Evolutionary conservation across 2,329 filamentous ascomycete species (phyloP), one percentile per base, ranked within the genome.

Genomic region (Aspergillus eucalypticola): DNA sequence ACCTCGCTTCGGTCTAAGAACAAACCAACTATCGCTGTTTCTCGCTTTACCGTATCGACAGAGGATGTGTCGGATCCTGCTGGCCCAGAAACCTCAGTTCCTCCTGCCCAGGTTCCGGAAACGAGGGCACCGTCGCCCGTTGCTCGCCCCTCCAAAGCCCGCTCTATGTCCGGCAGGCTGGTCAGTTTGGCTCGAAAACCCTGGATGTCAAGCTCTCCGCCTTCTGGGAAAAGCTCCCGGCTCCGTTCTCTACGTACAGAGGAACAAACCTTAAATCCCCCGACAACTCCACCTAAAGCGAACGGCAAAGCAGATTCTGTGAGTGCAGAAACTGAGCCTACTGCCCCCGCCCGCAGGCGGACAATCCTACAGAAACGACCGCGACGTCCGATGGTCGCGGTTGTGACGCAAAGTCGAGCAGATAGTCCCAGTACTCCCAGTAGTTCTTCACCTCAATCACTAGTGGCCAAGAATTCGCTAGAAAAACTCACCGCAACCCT

Each of bases 181-280:
- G 79, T 79, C 51, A 81, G 74, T 49, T 74, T 85, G 56, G 80
- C 81, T 35, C 77, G 81, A 51, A 83, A 81, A 69, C 80, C 81
- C 57, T 84, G 82, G 82, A 76, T 75, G 53, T 71, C 73, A 10
- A 73, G 70, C 46, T 75, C 76, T 8, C 71, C 73, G 5, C 80
- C 81, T 3, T 74, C 72, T 15, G 70, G 73, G 2, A 75, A 74
- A 58, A 64, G 67, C 50, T 58, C 69, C 29, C 71, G 69, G 61
- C 66, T 67, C 27, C 65, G 66, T 58, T 21, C 65, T 11, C 50
- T 63, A 25, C 63, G 63, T 23, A 59, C 56, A n/a, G 75, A 76
- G 58, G 72, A 73, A 39, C 65, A 67, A 50, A 69, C 67, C 19
- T 67, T 65, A 19, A 61, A 65, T 27, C 57, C 59, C 29, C 63